A percentile compares a stretch with the other conserved stretches of the same genome.
Conservation (phyloP, 73 alveolate species). For the Paramecium tetraurelia region DNA sequence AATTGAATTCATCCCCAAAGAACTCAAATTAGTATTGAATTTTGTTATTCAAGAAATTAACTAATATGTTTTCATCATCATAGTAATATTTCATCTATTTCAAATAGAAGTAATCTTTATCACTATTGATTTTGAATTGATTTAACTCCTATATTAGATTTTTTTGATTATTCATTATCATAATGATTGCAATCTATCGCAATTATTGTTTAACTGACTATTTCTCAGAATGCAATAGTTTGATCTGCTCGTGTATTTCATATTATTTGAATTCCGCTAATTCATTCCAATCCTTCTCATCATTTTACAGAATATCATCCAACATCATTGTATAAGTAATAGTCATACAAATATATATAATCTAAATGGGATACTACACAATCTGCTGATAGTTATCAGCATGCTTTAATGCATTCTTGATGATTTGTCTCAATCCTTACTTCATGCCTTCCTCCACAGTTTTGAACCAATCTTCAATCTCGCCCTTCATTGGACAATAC, state of each 20-base stretch:
- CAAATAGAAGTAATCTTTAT: neutral
- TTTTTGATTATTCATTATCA: neutral
- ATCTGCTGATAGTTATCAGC: neutral
- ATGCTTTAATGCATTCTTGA: neutral
- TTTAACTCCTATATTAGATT: neutral
- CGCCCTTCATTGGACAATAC: conserved; percentile 3
- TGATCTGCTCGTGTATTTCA: neutral
- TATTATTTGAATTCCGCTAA: neutral
- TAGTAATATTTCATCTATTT: neutral
- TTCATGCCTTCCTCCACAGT: neutral
- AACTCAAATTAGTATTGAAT: neutral
- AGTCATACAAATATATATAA: neutral
- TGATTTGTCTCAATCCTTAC: neutral
- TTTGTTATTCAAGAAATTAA: neutral
- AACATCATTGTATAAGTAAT: neutral
- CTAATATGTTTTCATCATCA: neutral
- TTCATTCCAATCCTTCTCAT: conserved; percentile 3
- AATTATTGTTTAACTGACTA: neutral
- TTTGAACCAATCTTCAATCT: conserved; percentile 1
- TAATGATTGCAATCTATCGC: neutral
- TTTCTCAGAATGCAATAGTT: neutral
- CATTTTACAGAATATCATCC: neutral
- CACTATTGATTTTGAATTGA: neutral
- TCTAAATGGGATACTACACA: neutral
- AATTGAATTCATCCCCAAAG: neutral